Evolutionary conservation across 2,329 filamentous ascomycete genomes (phyloP).

Genomic region (Phaeosphaeria sp.): DNA sequence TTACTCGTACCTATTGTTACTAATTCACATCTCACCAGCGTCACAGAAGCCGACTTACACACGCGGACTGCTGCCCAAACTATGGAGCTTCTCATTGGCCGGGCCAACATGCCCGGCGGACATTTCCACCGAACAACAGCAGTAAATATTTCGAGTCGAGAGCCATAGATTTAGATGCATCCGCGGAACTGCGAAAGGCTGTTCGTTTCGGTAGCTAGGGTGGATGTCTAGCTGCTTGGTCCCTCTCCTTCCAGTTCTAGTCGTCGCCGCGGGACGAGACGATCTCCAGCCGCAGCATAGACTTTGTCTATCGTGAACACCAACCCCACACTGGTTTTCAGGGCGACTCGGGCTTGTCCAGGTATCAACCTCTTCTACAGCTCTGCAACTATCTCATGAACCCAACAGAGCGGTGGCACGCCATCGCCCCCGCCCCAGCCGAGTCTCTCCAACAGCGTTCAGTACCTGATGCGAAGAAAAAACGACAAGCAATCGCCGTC

Average conservation of each 20-base stretch:
- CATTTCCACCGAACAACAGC: background rate
- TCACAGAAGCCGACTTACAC: background rate
- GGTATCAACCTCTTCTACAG: background rate
- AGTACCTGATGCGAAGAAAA: conserved; percentile 23
- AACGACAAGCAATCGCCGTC: conserved; percentile 29
- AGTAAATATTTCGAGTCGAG: background rate
- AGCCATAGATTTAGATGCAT: background rate
- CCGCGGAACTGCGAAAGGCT: background rate
- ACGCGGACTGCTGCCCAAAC: background rate
- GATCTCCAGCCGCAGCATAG: background rate
- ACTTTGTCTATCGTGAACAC: background rate
- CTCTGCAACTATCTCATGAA: conserved; percentile 16
- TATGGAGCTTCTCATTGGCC: conserved; percentile 2
- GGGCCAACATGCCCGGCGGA: conserved; percentile 2
- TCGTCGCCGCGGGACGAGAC: background rate
- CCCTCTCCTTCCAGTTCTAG: background rate
- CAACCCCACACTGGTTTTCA: background rate
- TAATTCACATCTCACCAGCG: background rate
- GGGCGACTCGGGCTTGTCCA: background rate
- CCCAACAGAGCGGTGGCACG: conserved; percentile 28
- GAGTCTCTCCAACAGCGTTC: conserved; percentile 27
- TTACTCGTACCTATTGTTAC: background rate
- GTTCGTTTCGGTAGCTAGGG: background rate
- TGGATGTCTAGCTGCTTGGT: background rate
- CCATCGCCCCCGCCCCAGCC: conserved; percentile 32